These are phyloP conservation scores for Lachnellula subtilissima DNA, from an alignment of 2,329 filamentous ascomycete genomes.

Conservation along the genomic window DNA sequence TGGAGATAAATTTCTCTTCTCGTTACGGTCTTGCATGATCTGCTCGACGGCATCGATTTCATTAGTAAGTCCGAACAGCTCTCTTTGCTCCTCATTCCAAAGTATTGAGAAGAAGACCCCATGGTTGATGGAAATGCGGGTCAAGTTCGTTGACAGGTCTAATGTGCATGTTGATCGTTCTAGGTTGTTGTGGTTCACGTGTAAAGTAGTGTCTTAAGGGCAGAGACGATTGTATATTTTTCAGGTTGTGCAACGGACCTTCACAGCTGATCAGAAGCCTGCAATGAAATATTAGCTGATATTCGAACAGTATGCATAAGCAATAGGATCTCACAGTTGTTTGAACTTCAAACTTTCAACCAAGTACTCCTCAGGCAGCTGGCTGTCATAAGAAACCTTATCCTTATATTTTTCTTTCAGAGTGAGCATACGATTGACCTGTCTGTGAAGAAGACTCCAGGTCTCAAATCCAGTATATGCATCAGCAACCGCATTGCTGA, in stretches of 20 bases:
- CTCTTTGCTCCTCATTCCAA: constrained; percentile 1
- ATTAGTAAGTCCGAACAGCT: constrained; percentile 2
- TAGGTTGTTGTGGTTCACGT: constrained; percentile 30
- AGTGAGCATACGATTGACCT: constrained; percentile 18
- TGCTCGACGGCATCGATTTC: constrained; percentile 8
- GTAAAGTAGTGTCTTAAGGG: constrained; percentile 35
- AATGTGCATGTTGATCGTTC: constrained; percentile 12
- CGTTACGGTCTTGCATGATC: constrained; percentile 1
- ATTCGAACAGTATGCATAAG: neutral
- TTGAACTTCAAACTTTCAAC: constrained; percentile 31
- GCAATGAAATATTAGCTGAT: constrained; percentile 28
- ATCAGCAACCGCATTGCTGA: constrained; percentile 32
- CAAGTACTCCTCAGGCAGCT: constrained; percentile 36
- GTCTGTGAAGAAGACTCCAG: constrained; percentile 13
- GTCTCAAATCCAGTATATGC: constrained; percentile 23
- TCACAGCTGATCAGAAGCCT: constrained; percentile 33
- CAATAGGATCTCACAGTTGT: neutral
- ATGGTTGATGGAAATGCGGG: constrained; percentile 21
- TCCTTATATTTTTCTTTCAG: constrained; percentile 32
- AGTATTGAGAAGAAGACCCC: constrained; percentile 5
- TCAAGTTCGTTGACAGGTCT: constrained; percentile 1
- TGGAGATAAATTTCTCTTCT: constrained; percentile 5
- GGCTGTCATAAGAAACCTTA: constrained; percentile 28
- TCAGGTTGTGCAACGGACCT: constrained; percentile 29
- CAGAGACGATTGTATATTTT: constrained; percentile 28